Evolutionary conservation across 1,284 basidiomycete species (phyloP), one percentile per base, ranked within the genome.

Genomic region (Cryptococcus sp.): DNA sequence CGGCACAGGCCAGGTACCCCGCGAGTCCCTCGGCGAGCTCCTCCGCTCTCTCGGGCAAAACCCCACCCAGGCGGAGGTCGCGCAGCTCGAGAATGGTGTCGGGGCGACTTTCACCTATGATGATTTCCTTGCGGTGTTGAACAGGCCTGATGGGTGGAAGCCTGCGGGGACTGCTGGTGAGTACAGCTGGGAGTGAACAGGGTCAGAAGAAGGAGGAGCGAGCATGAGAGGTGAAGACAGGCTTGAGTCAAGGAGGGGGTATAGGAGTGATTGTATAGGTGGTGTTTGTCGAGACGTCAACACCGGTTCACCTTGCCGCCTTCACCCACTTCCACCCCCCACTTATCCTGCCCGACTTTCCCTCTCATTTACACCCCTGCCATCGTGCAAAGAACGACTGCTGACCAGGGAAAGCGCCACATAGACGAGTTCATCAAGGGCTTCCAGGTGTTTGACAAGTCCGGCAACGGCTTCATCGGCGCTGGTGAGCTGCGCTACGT

Each of bases 381-480:
- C 9, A 33, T 9, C 9, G 9, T 33, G 28, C 21, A 23, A 21
- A 9, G 28, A 33, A 33, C 28, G 4, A 33, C 9, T 28, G 33
- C 24, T 46, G 15, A 20, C n/a, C 36, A 33, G 46, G 20, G 39
- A 18, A 38, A n/a, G 50, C 28, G n/a, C 28, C 28, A 4, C 28
- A 13, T 76, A 94, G 95, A 98, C 82, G 95, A 98, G 75, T 98
- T 98, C 80, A 91, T 97, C 71, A 91, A 95, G 55, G 96, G 94
- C 9, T 98, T 98, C 84, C 94, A 98, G 73, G 95, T 98, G 18
- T 98, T 98, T 66, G 95, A 98, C 79, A 97, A 97, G 80, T 93
- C 96, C 62, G 92, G 91, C 44, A 96, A 96, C 69, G 95, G 95
- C 0, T 92, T 88, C 79, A 98, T 98, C 70, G 92, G 92, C 52